A percentile compares a stretch with the other conserved stretches of the same genome.
These are phyloP conservation scores for Mollisiaceae sp. DNA, from an alignment of 2,329 filamentous ascomycete genomes.

Conservation along the genomic window DNA sequence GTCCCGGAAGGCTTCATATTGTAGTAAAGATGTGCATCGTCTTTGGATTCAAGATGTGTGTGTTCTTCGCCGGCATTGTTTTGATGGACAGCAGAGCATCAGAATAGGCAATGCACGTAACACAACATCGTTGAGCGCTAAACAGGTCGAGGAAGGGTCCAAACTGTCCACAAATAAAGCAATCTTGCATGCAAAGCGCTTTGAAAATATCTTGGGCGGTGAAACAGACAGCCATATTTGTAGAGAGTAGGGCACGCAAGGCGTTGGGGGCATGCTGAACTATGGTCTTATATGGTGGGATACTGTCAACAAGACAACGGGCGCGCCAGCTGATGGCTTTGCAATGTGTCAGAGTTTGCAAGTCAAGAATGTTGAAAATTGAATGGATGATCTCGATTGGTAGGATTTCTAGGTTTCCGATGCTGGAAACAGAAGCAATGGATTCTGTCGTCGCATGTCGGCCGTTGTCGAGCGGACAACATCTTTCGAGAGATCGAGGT, in stretches of 20 bases:
- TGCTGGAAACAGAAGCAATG: constrained; percentile 8
- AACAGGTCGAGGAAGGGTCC: constrained; percentile 30
- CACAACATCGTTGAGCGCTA: constrained; percentile 24
- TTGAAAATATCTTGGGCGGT: constrained; percentile 25
- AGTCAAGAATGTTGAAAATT: constrained; percentile 26
- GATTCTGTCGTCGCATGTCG: constrained; percentile 11
- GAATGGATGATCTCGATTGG: constrained; percentile 25
- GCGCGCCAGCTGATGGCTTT: constrained; percentile 24
- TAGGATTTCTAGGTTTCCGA: constrained; percentile 16
- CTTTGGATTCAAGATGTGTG: constrained; percentile 19
- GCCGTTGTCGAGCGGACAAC: constrained; percentile 29
- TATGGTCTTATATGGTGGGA: constrained; percentile 24
- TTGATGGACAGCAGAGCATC: constrained; percentile 17
- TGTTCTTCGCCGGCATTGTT: constrained; percentile 17
- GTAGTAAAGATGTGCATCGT: constrained; percentile 23
- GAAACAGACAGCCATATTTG: constrained; percentile 23
- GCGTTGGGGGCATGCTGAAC: constrained; percentile 22
- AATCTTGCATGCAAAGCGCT: constrained; percentile 27
- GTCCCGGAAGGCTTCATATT: constrained; percentile 24
- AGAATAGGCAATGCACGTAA: constrained; percentile 17
- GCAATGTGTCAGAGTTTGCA: constrained; percentile 27
- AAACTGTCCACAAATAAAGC: constrained; percentile 27
- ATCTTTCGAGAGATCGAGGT: constrained; percentile 22
- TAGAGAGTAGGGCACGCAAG: constrained; percentile 27
- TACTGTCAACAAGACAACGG: constrained; percentile 23